phyloP scores from a whole-genome alignment of 345 rosid species.

The Hibiscus trionum region DNA sequence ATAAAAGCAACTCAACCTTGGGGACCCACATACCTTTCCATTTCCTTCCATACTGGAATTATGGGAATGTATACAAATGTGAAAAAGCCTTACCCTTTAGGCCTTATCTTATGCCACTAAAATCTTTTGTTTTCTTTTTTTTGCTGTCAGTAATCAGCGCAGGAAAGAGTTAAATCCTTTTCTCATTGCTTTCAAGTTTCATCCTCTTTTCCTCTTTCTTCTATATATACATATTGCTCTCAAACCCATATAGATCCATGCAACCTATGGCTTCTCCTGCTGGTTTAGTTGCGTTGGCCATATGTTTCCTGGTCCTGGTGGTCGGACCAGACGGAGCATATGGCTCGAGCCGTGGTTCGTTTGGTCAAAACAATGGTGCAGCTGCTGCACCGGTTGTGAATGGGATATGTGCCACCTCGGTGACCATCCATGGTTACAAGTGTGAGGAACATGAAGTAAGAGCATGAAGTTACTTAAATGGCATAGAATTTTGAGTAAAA shows the following conservation, averaged over 20 bases:
- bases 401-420: constrained; percentile 68
- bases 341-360: constrained; percentile 21
- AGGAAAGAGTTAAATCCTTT: not conserved
- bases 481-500: not conserved
- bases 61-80: too few species aligned
- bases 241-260: not conserved
- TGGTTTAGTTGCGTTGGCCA: constrained; percentile 2
- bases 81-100: too few species aligned
- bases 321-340: constrained; percentile 17
- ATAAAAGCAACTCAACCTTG: too few species aligned
- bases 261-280: constrained; percentile 11
- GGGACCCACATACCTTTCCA: too few species aligned
- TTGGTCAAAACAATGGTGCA: constrained; percentile 1
- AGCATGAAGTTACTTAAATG: not conserved
- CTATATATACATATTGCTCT: not conserved
- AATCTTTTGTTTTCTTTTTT: too few species aligned
- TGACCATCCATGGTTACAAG: constrained; percentile 56
- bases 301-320: constrained; percentile 19
- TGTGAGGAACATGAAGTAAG: constrained; percentile 77
- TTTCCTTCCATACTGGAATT: too few species aligned
- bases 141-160: too few species aligned
- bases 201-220: not conserved
- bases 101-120: too few species aligned
- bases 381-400: constrained; percentile 5
- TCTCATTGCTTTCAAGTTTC: not conserved